These are phyloP conservation scores for Gaultheria prostrata DNA, from an alignment of 148 eudicot genomes.

Conservation along the genomic window DNA sequence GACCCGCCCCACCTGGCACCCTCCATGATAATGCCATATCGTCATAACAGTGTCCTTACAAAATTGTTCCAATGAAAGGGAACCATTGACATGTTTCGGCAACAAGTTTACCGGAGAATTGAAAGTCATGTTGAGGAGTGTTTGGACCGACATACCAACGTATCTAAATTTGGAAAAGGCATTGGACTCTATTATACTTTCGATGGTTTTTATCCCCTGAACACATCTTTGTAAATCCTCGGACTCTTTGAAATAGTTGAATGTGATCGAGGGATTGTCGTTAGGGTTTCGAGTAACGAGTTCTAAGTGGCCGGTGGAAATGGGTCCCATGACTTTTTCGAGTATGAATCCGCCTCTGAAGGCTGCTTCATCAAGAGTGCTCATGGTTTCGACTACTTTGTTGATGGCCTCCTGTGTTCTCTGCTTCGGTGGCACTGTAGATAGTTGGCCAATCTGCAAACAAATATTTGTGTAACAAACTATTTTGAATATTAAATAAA, in stretches of 20 bases:
- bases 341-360: conserved; percentile 85
- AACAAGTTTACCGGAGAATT: conserved; percentile 52
- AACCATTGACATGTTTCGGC: conserved; percentile 50
- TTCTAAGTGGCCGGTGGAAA: conserved; percentile 67
- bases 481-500: background rate
- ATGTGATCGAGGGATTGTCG: conserved; percentile 70
- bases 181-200: conserved; percentile 45
- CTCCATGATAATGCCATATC: conserved; percentile 86
- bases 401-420: conserved; percentile 75
- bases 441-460: conserved; percentile 81
- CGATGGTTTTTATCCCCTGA: conserved; percentile 53
- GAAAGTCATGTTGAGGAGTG: conserved; percentile 56
- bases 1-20: conserved; percentile 57
- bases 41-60: conserved; percentile 81
- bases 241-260: conserved; percentile 80
- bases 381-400: conserved; percentile 56
- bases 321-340: conserved; percentile 76
- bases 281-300: conserved; percentile 48
- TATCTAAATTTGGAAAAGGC: conserved; percentile 53
- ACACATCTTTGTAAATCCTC: conserved; percentile 69
- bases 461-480: background rate
- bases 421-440: conserved; percentile 73
- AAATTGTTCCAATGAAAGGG: conserved; percentile 52
- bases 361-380: conserved; percentile 40
- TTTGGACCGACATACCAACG: conserved; percentile 21